Evolutionary conservation across 306 rosid species (phyloP), one percentile per base, ranked within the genome.

Genomic region (Cucurbita pepo): DNA sequence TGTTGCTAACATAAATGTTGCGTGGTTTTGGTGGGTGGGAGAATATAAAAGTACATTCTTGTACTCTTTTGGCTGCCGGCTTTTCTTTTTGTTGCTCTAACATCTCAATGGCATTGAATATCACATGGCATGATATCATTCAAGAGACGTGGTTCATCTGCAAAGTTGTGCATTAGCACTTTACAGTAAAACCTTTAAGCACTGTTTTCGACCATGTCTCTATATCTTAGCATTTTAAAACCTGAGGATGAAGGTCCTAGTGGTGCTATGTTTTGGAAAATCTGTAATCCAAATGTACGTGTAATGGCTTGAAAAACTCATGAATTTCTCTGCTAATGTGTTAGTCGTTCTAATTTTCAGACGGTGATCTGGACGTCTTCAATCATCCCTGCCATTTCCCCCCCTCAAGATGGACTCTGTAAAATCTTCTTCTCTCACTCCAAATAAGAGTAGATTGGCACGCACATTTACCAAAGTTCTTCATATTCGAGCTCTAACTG

Each of bases 401-500:
- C 50, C 44, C 76, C 22, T 80, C 75, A 77, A 85, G 90, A 94
- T 94, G 98, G 98, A 90, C 50, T 81, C 97, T 0, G 83, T 90
- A 70, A 86, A 85, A 73, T 82, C 88, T 3, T 85, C 85, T 5
- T 77, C 87, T 16, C 82, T 82, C 34, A 85, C 89, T 34, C 90
- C 98, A 41, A 56, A 78, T 8, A 90, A 85, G 90, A 83, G 83
- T 77, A 88, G 76, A 77, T 67, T 90, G 56, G 96, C 81, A 7
- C 85, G 90, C 9, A 74, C 86, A 4, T 73, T 94, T 22, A 87
- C 96, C 0, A 94, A 90, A 82, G 88, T 94, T 85, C 95, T 94
- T 79, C 89, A 90, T 69, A 79, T 88, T 10, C 85, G 85, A 44
- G 82, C 84, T 8, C 72, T 86, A 19, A 77, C 90, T 22, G 97